These are phyloP conservation scores for Solanum raphanifolium DNA, from an alignment of 257 asterid species.

Conservation along the genomic window DNA sequence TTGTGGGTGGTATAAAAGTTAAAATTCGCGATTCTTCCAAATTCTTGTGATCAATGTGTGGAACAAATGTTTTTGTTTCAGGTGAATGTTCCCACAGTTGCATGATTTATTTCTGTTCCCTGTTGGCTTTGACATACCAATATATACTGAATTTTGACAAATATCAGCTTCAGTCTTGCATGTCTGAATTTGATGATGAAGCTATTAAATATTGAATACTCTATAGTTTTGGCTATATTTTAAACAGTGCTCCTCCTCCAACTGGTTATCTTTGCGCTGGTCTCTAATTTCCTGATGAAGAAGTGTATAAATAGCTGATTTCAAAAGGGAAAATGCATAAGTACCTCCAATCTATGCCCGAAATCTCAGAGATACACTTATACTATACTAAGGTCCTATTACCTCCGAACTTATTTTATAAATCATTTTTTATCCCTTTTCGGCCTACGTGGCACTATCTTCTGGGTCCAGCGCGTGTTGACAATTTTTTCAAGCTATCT, in stretches of 20 bases:
- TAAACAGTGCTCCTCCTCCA: too few relatives aligned
- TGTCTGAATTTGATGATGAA: background rate
- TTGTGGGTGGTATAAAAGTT: conserved; percentile 30
- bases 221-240: background rate
- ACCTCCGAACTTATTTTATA: too few relatives aligned
- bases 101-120: background rate
- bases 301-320: background rate
- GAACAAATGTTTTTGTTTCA: conserved; percentile 6
- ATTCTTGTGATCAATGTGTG: conserved; percentile 9
- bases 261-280: too few relatives aligned
- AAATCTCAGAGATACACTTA: too few relatives aligned
- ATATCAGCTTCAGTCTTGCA: background rate
- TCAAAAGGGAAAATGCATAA: background rate
- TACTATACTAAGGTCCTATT: too few relatives aligned
- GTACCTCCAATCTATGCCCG: too few relatives aligned
- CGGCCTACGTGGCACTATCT: too few relatives aligned
- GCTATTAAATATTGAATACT: background rate
- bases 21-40: conserved; percentile 17
- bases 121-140: background rate
- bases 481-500: too few relatives aligned
- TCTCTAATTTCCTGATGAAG: too few relatives aligned
- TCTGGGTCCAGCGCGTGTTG: too few relatives aligned
- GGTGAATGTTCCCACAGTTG: background rate
- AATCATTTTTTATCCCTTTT: too few relatives aligned
- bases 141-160: background rate